Base-by-base conservation (phyloP, 2,329 filamentous ascomycete genomes). In the Ceratocystis cubensis region DNA sequence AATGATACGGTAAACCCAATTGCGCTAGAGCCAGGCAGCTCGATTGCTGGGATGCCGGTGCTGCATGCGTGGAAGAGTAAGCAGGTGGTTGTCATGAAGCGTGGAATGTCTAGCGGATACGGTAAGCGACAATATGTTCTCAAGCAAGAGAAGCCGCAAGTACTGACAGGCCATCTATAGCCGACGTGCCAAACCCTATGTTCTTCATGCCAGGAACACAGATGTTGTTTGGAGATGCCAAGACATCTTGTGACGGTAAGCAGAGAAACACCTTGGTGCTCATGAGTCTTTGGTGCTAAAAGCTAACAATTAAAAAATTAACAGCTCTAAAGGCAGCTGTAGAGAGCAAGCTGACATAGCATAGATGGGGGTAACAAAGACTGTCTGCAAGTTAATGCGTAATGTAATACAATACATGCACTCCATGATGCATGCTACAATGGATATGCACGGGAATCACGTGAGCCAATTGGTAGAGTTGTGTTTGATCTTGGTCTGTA, bases 1-100 rank as follows among this genome's bases (percentile, higher is more conserved):
- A 96, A 96, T 71, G 91, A 96, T 72, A 96, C 91, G 0, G 91
- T 96, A 46, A 96, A 96, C 72, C 91, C 91, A 0, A 93, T 93
- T 71, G 90, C 91, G 0, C 77, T 96, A 70, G 89, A 96, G 74
- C 86, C 88, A 4, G 89, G 89, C 41, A 90, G 87, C 68, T 82
- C 89, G 0, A 96, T 96, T 70, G 91, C 91, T 0, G 91, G 91
- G 1, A 96, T 96, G 91, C 91, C 91, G 0, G 91, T 96, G 25
- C 78, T 96, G 71, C 89, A 96, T 70, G 91, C 89, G 5, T 96
- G 91, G 89, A 95, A 96, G 84, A 91, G 88, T 72, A 96, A 95
- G 79, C 87, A 93, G 73, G 89, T 94, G 1, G 84, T 96, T 65
- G 88, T 96, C 10, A 96, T 96, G 91, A 96, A 96, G 82, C 81